Percentiles rank a stretch among this genome's conserved stretches.
Evolutionary conservation across 768 basidiomycete species (phyloP).

Genomic region (Tylopilus felleus): DNA sequence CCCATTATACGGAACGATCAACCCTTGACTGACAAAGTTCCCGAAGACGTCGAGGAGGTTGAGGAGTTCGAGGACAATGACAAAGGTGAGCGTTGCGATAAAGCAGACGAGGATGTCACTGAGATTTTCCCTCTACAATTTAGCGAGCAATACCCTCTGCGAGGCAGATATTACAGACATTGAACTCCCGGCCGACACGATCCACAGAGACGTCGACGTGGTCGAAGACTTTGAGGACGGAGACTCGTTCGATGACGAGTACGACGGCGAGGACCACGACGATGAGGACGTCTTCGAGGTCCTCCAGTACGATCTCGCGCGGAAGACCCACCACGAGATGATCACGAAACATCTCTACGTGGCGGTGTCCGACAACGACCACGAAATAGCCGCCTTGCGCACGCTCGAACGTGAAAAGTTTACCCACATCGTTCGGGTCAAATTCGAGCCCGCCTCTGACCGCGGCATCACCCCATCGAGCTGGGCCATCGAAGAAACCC

Average conservation of each 20-base stretch:
- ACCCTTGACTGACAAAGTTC: background rate
- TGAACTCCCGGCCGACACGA: background rate
- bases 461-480: background rate
- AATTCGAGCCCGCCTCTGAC: background rate
- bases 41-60: background rate
- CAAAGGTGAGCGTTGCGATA: background rate
- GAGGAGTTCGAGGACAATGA: background rate
- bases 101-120: background rate
- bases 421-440: conserved; percentile 2
- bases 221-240: background rate
- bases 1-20: background rate
- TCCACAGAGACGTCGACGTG: background rate
- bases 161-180: background rate
- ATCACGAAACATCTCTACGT: background rate
- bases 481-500: background rate
- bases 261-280: no score
- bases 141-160: background rate
- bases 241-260: no score
- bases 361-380: conserved; percentile 3
- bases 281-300: background rate
- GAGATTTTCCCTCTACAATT: background rate
- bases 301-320: background rate
- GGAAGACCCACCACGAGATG: background rate
- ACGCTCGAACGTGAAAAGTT: background rate
- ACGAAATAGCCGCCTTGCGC: conserved; percentile 2